Evolutionary conservation across 2,329 filamentous ascomycete species (phyloP).

Genomic region (Xylaria hypoxylon): DNA sequence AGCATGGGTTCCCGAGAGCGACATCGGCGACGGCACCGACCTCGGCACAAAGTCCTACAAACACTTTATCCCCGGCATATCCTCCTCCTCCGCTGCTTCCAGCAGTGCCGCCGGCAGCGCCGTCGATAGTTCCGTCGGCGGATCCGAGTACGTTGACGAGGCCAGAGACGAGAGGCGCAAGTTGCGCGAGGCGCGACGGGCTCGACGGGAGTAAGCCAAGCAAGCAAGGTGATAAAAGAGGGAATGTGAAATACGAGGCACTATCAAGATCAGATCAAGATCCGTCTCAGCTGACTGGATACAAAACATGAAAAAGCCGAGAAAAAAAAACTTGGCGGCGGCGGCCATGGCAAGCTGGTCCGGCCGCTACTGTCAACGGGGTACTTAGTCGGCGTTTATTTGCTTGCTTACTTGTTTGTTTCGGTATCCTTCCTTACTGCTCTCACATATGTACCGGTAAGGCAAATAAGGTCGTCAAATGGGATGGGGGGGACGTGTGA

Average conservation of each 20-base stretch:
- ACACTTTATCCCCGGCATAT: slow-evolving; percentile 66
- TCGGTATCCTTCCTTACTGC: neutral
- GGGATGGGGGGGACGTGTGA: neutral
- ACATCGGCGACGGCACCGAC: slow-evolving; percentile 58
- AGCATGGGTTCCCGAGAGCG: slow-evolving; percentile 55
- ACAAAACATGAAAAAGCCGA: too few species aligned
- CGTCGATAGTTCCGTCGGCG: slow-evolving; percentile 39
- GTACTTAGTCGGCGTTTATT: slow-evolving; percentile 3
- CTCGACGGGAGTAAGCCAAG: neutral
- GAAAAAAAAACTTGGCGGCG: too few species aligned
- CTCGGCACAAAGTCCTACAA: slow-evolving; percentile 69
- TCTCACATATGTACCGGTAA: neutral
- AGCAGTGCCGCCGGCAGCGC: slow-evolving; percentile 44
- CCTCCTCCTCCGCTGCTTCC: slow-evolving; percentile 39
- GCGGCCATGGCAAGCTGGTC: too few species aligned
- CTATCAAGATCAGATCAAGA: too few species aligned
- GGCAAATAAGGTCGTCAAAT: neutral
- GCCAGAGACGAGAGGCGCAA: slow-evolving; percentile 57
- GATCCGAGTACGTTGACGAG: slow-evolving; percentile 58
- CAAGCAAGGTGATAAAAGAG: neutral
- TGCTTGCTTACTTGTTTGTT: neutral
- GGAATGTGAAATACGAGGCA: neutral
- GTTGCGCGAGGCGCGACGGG: slow-evolving; percentile 50
- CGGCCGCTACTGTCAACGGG: neutral
- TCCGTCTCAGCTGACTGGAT: too few species aligned